Base-by-base conservation (phyloP, 768 basidiomycete species). In the Mycena chlorophos region DNA sequence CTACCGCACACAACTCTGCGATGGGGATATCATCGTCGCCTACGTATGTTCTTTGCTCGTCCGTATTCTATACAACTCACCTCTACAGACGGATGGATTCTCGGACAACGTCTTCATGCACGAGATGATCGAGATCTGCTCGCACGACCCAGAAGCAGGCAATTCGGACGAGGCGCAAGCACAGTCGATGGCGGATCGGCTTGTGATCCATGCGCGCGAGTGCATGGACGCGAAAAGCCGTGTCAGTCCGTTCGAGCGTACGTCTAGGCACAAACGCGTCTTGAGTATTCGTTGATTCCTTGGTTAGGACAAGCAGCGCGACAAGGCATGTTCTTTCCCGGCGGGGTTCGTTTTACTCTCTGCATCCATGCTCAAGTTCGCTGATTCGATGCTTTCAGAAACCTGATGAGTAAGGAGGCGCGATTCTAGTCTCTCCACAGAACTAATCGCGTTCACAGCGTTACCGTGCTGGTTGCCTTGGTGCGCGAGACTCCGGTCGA, bases 221-320 rank as follows among this genome's bases (percentile, higher is more conserved):
- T 83, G 80, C 61, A 84, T 84, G 82, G 66, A 64, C 45, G 77
- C 79, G 56, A 73, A 69, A 40, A 73, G 69, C 58, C 71, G 78
- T 46, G 69, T 71, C 20, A 80, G 78, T 58, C 82, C 82, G 2
- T 84, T 84, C 53, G 75, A 80, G 65, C 73, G 79, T 71, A 63
- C 64, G 76, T 63, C 3, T 27, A 30, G 25, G 20, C 19, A n/a
- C 19, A 28, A 10, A 27, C 5, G 40, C 16, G 28, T n/a, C n/a
- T 4, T 14, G 14, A 28, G 27, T 31, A 27, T n/a, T 6, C 26
- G 5, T 39, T 43, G 22, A 52, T 34, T 1, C 16, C 5, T 5
- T 10, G n/a, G 37, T 5, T 42, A 61, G 60, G 60, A 19, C 45
- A 52, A 14, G 60, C 60, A 31, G 56, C 54, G 29, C 53, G 60